Evolutionary conservation across 1,284 basidiomycete species (phyloP).

Genomic region (Porogramme epimiltina): DNA sequence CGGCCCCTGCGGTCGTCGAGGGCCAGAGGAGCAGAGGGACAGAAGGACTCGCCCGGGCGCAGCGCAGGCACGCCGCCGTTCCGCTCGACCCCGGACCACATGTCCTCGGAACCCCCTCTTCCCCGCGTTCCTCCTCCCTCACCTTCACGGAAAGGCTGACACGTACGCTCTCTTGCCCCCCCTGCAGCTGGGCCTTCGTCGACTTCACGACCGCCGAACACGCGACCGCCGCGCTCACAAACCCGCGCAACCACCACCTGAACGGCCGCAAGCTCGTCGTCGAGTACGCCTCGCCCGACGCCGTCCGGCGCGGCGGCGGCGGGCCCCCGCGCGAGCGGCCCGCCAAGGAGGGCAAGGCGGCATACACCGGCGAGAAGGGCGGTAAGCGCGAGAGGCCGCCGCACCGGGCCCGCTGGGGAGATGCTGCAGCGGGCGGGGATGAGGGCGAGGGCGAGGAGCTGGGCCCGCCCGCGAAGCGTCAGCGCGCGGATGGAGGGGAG

Average conservation of each 20-base stretch:
- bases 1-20: too few species aligned
- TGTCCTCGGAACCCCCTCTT: too few species aligned
- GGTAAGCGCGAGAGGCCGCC: not conserved
- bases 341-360: slow-evolving; percentile 9
- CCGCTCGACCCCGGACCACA: too few species aligned
- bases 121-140: not conserved
- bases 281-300: slow-evolving; percentile 88
- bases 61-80: too few species aligned
- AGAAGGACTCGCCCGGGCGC: too few species aligned
- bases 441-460: slow-evolving; percentile 6
- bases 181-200: slow-evolving; percentile 86
- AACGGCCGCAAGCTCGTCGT: slow-evolving; percentile 85
- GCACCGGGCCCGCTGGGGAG: slow-evolving; percentile 7
- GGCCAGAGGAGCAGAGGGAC: too few species aligned
- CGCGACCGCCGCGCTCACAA: slow-evolving; percentile 83
- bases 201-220: slow-evolving; percentile 84
- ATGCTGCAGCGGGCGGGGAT: slow-evolving; percentile 1
- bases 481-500: slow-evolving; percentile 8
- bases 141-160: too few species aligned
- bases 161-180: too few species aligned
- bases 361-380: not conserved
- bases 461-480: slow-evolving; percentile 18
- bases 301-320: slow-evolving; percentile 72
- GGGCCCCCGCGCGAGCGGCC: slow-evolving; percentile 34
- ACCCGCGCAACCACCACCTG: slow-evolving; percentile 83